Base-by-base conservation (phyloP, 495 filamentous ascomycete species). In the Letharia columbiana region DNA sequence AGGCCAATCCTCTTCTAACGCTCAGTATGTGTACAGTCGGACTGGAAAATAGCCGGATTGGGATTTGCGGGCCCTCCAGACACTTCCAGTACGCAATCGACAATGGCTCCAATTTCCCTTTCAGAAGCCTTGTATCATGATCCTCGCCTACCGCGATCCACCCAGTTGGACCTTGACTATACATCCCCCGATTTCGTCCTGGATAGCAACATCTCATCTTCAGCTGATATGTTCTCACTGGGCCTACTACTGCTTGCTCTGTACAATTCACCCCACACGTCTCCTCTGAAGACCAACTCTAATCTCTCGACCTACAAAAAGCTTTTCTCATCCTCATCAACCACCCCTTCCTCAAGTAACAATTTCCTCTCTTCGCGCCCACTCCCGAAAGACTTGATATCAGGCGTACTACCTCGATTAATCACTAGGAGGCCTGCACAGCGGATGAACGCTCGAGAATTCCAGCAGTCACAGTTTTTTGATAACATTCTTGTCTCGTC, bases 31-130 rank as follows among this genome's bases (percentile, higher is more conserved):
- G n/a, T 58, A 47, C 66, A 91, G 86, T 96, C 92, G 10, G 94
- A 98, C 76, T 98, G 94, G 94, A 98, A 98, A 73, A 90, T 98
- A 61, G 91, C 91, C 62, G 93, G 92, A 42, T 80, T 98, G 56
- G 84, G 87, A n/a, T 98, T 97, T 76, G 88, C 90, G 70, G 88
- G 89, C 28, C 88, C 90, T 12, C 83, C 88, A 37, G 85, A 89
- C 65, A 80, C 44, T 6, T 89, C 89, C 12, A 84, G 83, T 35
- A 85, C 87, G 52, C 81, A 87, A 31, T 85, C 86, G 13, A 86
- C 87, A 7, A 81, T 92, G 35, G 79, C 86, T 20, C 89, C 90
- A 13, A 85, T 97, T 68, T 89, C 85, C 58, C 82, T 96, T 11
- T 88, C 87, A 17, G 92, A 96, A 74, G 86, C 85, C n/a, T 79